Percentiles rank a stretch among this genome's conserved stretches.
phyloP scores from a whole-genome alignment of 345 rosid genomes.

The Boechera retrofracta region DNA sequence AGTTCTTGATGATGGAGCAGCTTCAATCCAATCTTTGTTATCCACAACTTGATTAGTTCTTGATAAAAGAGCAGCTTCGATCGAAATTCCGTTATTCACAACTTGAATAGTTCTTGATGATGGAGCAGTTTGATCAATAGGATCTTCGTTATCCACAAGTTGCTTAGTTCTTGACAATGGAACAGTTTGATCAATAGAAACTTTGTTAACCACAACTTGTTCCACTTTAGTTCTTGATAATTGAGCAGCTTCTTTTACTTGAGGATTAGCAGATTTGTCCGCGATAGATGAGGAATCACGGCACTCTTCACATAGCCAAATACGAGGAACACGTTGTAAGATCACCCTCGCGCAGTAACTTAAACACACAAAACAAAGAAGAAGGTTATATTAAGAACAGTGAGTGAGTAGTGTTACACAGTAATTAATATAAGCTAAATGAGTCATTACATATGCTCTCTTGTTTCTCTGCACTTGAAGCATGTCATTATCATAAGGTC shows the following conservation, averaged over 20 bases:
- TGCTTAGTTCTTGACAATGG: neutral
- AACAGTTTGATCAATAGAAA: neutral
- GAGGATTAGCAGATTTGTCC: neutral
- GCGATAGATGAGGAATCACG: neutral
- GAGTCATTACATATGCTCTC: slow-evolving; percentile 38
- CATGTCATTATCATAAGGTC: slow-evolving; percentile 27
- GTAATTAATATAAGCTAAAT: neutral
- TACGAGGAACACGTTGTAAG: slow-evolving; percentile 15
- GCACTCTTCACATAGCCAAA: slow-evolving; percentile 44
- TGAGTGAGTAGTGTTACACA: neutral
- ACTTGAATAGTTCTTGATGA: neutral
- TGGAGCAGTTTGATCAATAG: neutral
- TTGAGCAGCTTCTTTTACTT: neutral
- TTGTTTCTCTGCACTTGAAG: slow-evolving; percentile 32
- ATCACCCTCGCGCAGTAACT: slow-evolving; percentile 34
- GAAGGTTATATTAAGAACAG: neutral
- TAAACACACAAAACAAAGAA: neutral
- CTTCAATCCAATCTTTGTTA: neutral
- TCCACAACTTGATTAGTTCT: neutral
- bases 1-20: slow-evolving; percentile 15
- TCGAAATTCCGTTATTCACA: neutral
- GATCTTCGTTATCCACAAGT: neutral
- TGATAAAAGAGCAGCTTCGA: neutral
- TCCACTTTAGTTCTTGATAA: neutral
- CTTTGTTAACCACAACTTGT: neutral